A percentile compares a stretch with the other conserved stretches of the same genome.
Evolutionary conservation across 2,329 filamentous ascomycete species (phyloP).

Genomic region (Didymella arachidicola): DNA sequence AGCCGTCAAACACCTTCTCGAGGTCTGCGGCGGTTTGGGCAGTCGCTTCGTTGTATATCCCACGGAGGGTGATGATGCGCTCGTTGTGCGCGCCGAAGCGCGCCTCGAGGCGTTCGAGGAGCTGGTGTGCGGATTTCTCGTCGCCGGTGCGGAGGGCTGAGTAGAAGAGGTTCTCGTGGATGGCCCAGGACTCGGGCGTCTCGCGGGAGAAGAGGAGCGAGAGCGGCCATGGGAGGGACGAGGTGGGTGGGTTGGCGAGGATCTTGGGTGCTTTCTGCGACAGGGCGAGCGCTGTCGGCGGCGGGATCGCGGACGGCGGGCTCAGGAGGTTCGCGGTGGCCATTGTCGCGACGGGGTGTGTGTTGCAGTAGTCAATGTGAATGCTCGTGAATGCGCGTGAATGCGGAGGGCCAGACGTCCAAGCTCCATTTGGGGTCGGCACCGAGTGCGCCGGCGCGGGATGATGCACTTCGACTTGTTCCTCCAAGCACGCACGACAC

Average conservation of each 20-base stretch:
- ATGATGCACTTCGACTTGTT: constrained; percentile 14
- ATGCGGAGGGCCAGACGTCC: constrained; percentile 21
- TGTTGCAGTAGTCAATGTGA: constrained; percentile 10
- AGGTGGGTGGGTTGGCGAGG: constrained; percentile 50
- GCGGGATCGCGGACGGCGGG: constrained; percentile 52
- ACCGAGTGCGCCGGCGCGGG: constrained; percentile 7
- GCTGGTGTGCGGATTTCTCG: constrained; percentile 76
- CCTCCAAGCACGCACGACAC: constrained; percentile 5
- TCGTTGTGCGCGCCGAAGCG: constrained; percentile 88
- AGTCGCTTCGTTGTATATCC: constrained; percentile 83
- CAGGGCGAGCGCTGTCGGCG: constrained; percentile 54
- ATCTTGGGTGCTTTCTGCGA: constrained; percentile 56
- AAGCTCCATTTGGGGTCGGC: constrained; percentile 20
- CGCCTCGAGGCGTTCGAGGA: constrained; percentile 75
- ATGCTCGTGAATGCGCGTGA: constrained; percentile 22
- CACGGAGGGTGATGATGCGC: constrained; percentile 81
- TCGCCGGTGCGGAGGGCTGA: constrained; percentile 86
- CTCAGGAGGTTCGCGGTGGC: constrained; percentile 49
- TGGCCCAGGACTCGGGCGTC: constrained; percentile 80
- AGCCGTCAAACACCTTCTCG: constrained; percentile 75
- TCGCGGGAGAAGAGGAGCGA: constrained; percentile 65
- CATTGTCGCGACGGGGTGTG: constrained; percentile 32
- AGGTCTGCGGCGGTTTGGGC: constrained; percentile 72
- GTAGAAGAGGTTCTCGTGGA: constrained; percentile 85
- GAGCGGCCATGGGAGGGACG: constrained; percentile 59